These are phyloP conservation scores for Sordariomycetes sp. DNA, from an alignment of 2,329 filamentous ascomycete genomes.

Conservation along the genomic window DNA sequence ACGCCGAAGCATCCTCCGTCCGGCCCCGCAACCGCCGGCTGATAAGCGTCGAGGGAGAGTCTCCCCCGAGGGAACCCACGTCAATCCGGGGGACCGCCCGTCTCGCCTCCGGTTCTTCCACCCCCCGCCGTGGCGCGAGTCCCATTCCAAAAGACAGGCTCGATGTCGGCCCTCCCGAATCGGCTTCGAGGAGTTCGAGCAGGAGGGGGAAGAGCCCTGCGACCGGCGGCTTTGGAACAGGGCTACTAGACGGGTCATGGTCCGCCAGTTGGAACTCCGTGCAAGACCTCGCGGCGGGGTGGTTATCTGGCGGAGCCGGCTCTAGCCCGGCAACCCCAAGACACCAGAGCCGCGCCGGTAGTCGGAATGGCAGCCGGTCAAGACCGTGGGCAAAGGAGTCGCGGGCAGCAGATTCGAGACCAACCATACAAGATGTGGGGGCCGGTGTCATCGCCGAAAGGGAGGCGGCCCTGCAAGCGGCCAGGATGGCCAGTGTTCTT, in stretches of 20 bases:
- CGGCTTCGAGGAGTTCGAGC: background rate
- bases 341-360: constrained; percentile 1
- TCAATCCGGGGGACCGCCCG: constrained; percentile 22
- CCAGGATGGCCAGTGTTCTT: constrained; percentile 46
- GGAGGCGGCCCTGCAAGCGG: constrained; percentile 42
- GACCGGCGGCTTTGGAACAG: background rate
- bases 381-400: constrained; percentile 11
- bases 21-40: constrained; percentile 39
- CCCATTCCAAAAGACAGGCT: constrained; percentile 34
- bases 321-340: background rate
- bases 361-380: background rate
- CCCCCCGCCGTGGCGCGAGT: constrained; percentile 26
- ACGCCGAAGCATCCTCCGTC: constrained; percentile 26
- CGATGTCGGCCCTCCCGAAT: background rate
- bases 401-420: constrained; percentile 13
- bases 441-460: constrained; percentile 42
- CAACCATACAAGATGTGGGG: constrained; percentile 33
- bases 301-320: background rate
- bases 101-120: constrained; percentile 8
- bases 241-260: constrained; percentile 39
- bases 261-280: constrained; percentile 44
- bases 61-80: constrained; percentile 15
- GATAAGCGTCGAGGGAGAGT: constrained; percentile 18
- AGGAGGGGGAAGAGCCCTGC: background rate
- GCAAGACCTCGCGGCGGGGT: constrained; percentile 30